Evolutionary conservation across 345 rosid species (phyloP), one percentile per base, ranked within the genome.

Genomic region (Dipteronia dyeriana): DNA sequence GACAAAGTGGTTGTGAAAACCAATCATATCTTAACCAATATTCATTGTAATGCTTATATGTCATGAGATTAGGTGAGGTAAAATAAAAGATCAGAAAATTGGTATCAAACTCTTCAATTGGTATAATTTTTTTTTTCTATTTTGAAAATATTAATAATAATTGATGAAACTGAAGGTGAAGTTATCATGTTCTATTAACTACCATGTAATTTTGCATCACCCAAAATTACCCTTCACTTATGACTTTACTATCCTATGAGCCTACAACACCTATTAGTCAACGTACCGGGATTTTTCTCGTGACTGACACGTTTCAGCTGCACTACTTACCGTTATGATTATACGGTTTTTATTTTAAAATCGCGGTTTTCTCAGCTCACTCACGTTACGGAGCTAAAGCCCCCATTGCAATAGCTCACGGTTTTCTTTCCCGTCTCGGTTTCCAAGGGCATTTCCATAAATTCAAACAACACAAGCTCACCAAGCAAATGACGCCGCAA

Each of bases 291-390:
- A 60, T 59, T 79, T 49, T 71, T 79, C 83, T 82, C 87, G 87
- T 84, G 86, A 82, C 85, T 62, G 61, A 72, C 82, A 79, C 86
- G 88, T 79, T 81, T 87, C 84, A 60, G 62, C 66, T 71, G 85
- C 82, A 75, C 79, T 76, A 19, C 72, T 70, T 47, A 26, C 39
- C 23, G 64, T 76, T 85, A 86, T 86, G 10, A 83, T 83, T 70
- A 66, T 71, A 9, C 65, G 20, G 43, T 51, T 34, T 47, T 31
- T 13, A 7, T 68, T 54, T 75, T 16, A 45, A 0, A 22, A 16
- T 45, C 29, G 9, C 2, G n/a, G 12, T 45, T 34, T 49, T 59
- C 53, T 73, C 39, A 56, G 85, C 78, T 75, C 51, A 62, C 8
- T 57, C 20, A 7, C 60, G n/a, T 70, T 19, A 79, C 83, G 77